Conservation (phyloP, 495 filamentous ascomycete species). For the Penicilliopsis zonata region DNA sequence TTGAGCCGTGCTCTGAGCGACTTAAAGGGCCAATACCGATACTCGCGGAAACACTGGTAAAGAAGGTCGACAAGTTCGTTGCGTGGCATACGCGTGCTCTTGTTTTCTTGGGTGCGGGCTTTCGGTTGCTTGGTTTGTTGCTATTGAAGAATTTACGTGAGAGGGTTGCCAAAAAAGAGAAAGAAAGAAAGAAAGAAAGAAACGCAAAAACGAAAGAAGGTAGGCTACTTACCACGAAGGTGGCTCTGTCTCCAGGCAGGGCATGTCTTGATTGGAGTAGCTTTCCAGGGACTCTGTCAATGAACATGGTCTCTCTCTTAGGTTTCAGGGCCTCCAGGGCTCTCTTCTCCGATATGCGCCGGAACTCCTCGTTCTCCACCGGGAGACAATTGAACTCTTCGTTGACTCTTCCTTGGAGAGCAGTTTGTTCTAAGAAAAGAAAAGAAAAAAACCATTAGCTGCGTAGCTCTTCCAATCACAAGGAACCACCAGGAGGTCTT, state of each 20-base stretch:
- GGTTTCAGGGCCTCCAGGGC: conserved; percentile 53
- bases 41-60: conserved; percentile 67
- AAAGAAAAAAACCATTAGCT: too few relatives aligned
- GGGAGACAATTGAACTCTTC: conserved; percentile 72
- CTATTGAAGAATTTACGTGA: too few relatives aligned
- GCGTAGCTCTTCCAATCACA: conserved; percentile 9
- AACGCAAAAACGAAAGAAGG: neutral
- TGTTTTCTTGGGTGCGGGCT: conserved; percentile 52
- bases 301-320: conserved; percentile 38
- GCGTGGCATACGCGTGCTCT: conserved; percentile 74
- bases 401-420: conserved; percentile 55
- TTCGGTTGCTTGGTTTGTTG: conserved; percentile 24
- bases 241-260: conserved; percentile 21
- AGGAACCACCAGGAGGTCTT: too few relatives aligned
- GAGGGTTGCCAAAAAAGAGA: conserved; percentile 7
- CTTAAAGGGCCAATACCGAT: conserved; percentile 83
- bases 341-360: conserved; percentile 44
- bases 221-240: conserved; percentile 29
- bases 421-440: conserved; percentile 84
- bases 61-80: conserved; percentile 77
- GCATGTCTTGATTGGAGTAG: conserved; percentile 24
- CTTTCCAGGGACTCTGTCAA: conserved; percentile 26
- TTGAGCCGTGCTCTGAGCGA: conserved; percentile 55
- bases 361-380: conserved; percentile 61
- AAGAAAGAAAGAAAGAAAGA: neutral